These are phyloP conservation scores for Capillidium rhysosporum DNA, from an alignment of 371 early-diverging fungal species.

Conservation along the genomic window DNA sequence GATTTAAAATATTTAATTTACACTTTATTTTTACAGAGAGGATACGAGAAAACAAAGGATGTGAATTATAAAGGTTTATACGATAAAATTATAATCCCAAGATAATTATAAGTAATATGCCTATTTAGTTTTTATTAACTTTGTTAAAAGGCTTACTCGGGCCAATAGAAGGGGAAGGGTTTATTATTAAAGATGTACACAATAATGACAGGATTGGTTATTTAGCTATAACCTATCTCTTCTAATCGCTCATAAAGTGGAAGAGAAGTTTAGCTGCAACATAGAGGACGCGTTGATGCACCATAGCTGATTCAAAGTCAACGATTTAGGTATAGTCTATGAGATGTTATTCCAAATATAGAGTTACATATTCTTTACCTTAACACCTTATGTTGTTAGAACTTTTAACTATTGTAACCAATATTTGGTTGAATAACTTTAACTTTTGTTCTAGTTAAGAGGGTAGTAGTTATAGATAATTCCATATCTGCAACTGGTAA, in stretches of 20 bases:
- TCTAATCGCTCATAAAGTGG: conserved; percentile 19
- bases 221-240: conserved; percentile 17
- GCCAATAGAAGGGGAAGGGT: conserved; percentile 15
- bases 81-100: not conserved
- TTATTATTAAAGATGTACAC: conserved; percentile 22
- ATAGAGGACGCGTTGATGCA: not conserved
- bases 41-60: conserved; percentile 1
- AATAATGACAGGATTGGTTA: conserved; percentile 26
- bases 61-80: not conserved
- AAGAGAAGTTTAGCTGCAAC: conserved; percentile 4
- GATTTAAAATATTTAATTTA: conserved; percentile 12
- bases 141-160: conserved; percentile 11
- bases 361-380: conserved; percentile 18
- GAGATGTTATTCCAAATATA: conserved; percentile 24
- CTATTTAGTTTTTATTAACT: too few species aligned
- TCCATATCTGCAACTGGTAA: conserved; percentile 16
- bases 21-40: conserved; percentile 9
- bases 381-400: conserved; percentile 27
- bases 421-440: conserved; percentile 24
- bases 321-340: conserved; percentile 15
- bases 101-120: not conserved
- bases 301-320: conserved; percentile 5
- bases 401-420: conserved; percentile 32
- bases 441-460: conserved; percentile 23
- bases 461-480: conserved; percentile 28